These are phyloP conservation scores for Chaetomium olivaceum DNA, from an alignment of 2,329 filamentous ascomycete species.

Conservation along the genomic window DNA sequence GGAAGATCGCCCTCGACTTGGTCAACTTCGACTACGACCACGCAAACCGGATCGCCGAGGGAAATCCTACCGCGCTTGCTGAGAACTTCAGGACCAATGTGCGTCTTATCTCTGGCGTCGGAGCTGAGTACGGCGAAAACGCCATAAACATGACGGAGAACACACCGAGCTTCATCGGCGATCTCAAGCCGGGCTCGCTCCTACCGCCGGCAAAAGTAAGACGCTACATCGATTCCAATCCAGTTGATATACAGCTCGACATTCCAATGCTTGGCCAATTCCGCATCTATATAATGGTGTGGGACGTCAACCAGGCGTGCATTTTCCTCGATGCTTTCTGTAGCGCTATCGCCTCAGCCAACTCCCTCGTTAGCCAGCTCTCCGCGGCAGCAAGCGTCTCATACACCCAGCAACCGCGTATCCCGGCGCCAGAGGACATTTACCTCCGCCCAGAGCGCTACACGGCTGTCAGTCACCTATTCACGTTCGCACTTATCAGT, in stretches of 20 bases:
- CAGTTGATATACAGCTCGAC: conserved; percentile 74
- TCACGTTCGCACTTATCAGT: conserved; percentile 71
- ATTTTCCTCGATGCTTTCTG: conserved; percentile 63
- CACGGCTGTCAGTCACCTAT: conserved; percentile 64
- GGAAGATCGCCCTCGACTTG: conserved; percentile 59
- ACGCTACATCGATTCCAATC: conserved; percentile 75
- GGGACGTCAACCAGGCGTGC: conserved; percentile 57
- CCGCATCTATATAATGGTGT: conserved; percentile 70
- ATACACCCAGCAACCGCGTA: conserved; percentile 60
- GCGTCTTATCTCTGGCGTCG: conserved; percentile 67
- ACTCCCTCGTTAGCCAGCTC: conserved; percentile 60
- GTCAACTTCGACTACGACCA: conserved; percentile 59
- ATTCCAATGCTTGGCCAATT: conserved; percentile 78
- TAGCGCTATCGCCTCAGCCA: conserved; percentile 50
- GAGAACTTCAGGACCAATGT: conserved; percentile 67
- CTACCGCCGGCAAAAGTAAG: conserved; percentile 70
- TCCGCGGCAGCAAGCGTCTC: conserved; percentile 61
- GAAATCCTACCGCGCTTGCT: conserved; percentile 59
- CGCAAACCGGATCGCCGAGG: conserved; percentile 53
- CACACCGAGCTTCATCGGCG: conserved; percentile 47
- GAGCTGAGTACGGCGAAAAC: conserved; percentile 58
- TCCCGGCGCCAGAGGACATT: conserved; percentile 61
- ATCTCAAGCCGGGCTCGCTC: conserved; percentile 55
- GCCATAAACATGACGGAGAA: conserved; percentile 49
- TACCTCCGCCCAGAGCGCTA: conserved; percentile 70